Evolutionary conservation across 176 grass and related monocot species (phyloP).

Genomic region (Luzula sylvatica): DNA sequence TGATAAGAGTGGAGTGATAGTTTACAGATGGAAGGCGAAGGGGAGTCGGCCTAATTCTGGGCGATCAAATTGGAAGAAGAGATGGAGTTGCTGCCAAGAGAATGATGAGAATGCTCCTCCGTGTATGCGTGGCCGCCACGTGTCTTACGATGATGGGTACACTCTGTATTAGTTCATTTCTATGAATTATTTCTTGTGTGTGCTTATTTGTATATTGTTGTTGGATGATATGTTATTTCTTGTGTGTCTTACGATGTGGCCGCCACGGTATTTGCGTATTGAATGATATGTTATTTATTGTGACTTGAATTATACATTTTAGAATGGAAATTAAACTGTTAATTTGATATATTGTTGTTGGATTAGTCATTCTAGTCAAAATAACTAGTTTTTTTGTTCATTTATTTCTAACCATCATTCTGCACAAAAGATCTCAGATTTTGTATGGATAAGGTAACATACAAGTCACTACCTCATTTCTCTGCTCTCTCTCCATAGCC

Average conservation of each 20-base stretch:
- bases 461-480: slow-evolving; percentile 13
- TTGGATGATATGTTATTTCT: neutral
- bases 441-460: slow-evolving; percentile 13
- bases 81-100: slow-evolving; percentile 78
- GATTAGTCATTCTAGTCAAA: too few species aligned
- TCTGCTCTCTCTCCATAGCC: slow-evolving; percentile 5
- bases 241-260: neutral
- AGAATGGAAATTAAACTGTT: too few species aligned
- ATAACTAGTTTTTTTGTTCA: too few species aligned
- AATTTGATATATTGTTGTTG: too few species aligned
- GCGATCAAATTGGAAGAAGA: slow-evolving; percentile 47
- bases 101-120: slow-evolving; percentile 44
- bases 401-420: too few species aligned
- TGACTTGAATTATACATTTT: too few species aligned
- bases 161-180: slow-evolving; percentile 36
- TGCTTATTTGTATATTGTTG: too few species aligned
- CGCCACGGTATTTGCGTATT: too few species aligned
- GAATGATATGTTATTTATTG: too few species aligned
- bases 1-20: slow-evolving; percentile 61
- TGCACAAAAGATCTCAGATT: neutral
- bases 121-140: slow-evolving; percentile 45
- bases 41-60: slow-evolving; percentile 39
- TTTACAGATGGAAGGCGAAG: slow-evolving; percentile 67
- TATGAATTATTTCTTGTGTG: neutral
- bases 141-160: slow-evolving; percentile 69